Evolutionary conservation across 306 rosid species (phyloP), one percentile per base, ranked within the genome.

Genomic region (Cucurbita moschata): DNA sequence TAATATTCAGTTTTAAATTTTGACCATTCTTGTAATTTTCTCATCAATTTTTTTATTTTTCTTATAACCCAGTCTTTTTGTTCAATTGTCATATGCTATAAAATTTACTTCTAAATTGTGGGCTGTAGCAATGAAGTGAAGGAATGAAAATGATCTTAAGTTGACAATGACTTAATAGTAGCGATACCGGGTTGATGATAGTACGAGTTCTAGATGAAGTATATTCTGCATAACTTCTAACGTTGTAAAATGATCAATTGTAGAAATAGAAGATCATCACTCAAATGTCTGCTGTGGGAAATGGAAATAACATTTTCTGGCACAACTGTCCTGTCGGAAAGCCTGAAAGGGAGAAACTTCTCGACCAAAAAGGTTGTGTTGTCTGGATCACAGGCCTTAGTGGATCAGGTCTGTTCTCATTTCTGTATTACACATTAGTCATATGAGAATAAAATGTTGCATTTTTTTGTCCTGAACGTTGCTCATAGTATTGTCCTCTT

Each of bases 321-420:
- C 92, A 87, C 77, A 90, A 91, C 54, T 88, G 88, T 78, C 91
- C 82, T 54, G 61, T 91, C 49, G 92, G 88, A 69, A 87, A 82
- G 85, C 81, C 61, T 73, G 96, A 91, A 42, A 79, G 97, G 85
- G 88, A 88, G 86, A 86, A 87, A 85, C 87, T 91, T 77, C 92
- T 91, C 63, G 84, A 88, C 76, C 97, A 91, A 83, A 88, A 86
- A 81, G 97, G 97, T 35, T 91, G 97, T 56, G 91, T 89, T 57
- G 87, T 91, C 51, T 91, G 97, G 97, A 89, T 91, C 76, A 91
- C 96, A 0, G 96, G 97, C 73, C 96, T 91, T 84, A 89, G 96
- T 13, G 97, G 96, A 80, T 91, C 97, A 86, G 97, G 97, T 89
- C 21, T 66, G 12, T 73, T 67, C 55, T 67, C 72, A 67, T 77